Conservation (phyloP, 345 rosid species). For the Gynandropsis gynandra region DNA sequence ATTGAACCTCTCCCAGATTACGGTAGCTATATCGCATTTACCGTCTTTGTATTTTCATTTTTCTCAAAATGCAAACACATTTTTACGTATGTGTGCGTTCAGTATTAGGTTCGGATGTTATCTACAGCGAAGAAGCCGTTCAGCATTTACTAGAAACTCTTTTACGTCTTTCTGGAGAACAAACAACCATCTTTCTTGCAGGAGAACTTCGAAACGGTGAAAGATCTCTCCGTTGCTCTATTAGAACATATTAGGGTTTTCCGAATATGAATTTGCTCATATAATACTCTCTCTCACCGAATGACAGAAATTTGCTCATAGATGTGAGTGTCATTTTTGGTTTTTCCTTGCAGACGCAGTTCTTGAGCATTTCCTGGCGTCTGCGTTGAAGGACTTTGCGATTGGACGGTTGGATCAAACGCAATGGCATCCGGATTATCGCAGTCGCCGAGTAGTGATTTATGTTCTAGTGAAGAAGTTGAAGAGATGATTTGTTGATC, state of each 20-base stretch:
- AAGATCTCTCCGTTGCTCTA: slow-evolving; percentile 11
- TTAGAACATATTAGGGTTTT: not conserved
- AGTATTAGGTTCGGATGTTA: slow-evolving; percentile 89
- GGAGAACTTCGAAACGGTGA: slow-evolving; percentile 81
- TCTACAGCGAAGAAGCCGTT: slow-evolving; percentile 81
- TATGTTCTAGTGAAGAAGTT: slow-evolving; percentile 68
- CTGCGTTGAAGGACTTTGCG: slow-evolving; percentile 55
- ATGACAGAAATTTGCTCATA: not conserved
- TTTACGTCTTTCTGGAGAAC: slow-evolving; percentile 49
- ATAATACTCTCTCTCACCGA: not conserved
- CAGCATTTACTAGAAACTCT: slow-evolving; percentile 66
- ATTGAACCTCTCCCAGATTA: slow-evolving; percentile 68
- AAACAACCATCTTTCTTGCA: slow-evolving; percentile 67
- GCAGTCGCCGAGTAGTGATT: slow-evolving; percentile 59
- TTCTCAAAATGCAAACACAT: slow-evolving; percentile 3
- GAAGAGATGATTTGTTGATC: slow-evolving; percentile 15
- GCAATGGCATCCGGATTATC: slow-evolving; percentile 81
- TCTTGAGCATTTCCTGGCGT: slow-evolving; percentile 73
- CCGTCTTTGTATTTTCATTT: not conserved
- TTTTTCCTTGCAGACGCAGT: slow-evolving; percentile 45
- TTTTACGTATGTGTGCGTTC: slow-evolving; percentile 13
- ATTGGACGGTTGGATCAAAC: slow-evolving; percentile 70
- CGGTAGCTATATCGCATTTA: slow-evolving; percentile 43
- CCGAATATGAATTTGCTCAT: not conserved
- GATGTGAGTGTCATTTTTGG: not conserved